Base-by-base conservation (phyloP, 768 basidiomycete species). In the Hysterangium stoloniferum region DNA sequence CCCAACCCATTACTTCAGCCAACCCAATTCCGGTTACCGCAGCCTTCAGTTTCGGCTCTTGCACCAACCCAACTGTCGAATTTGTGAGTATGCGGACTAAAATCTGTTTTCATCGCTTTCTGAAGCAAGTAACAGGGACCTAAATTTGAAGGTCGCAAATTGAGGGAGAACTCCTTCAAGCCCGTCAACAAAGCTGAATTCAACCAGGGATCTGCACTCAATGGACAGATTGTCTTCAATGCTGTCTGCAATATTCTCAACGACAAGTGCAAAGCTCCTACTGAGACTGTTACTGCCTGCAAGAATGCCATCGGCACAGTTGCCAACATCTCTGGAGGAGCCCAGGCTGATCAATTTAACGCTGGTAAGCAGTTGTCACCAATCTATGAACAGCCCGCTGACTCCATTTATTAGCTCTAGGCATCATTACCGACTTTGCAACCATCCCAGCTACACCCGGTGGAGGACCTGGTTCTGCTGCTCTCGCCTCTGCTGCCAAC, bases 311-410 rank as follows among this genome's bases (percentile, higher is more conserved):
- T 22, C 13, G 40, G 20, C 28, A 25, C 40, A 22, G 40, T 25
- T 17, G 40, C 40, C 4, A 41, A 41, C 22, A 25, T 12, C 17
- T 22, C 40, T 4, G 62, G 4, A 27, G 80, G 80, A 55, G 71
- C 66, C 9, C 76, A 79, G 57, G 80, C 81, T 13, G 81, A 82
- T 61, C 73, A 68, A 4, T 84, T 82, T 72, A 82, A 84, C 63
- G 68, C 67, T 15, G n/a, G n/a, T n/a, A n/a, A n/a, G n/a, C n/a
- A n/a, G n/a, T n/a, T n/a, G n/a, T n/a, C n/a, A n/a, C n/a, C n/a
- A n/a, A n/a, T n/a, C n/a, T n/a, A n/a, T n/a, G n/a, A n/a, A n/a
- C n/a, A n/a, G n/a, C n/a, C n/a, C n/a, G n/a, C n/a, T n/a, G n/a
- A n/a, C n/a, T n/a, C n/a, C n/a, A n/a, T n/a, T n/a, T n/a, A n/a